Percentiles rank a stretch among this genome's conserved stretches.
phyloP scores from a whole-genome alignment of 2,329 filamentous ascomycete genomes.

The Exophiala spinifera region DNA sequence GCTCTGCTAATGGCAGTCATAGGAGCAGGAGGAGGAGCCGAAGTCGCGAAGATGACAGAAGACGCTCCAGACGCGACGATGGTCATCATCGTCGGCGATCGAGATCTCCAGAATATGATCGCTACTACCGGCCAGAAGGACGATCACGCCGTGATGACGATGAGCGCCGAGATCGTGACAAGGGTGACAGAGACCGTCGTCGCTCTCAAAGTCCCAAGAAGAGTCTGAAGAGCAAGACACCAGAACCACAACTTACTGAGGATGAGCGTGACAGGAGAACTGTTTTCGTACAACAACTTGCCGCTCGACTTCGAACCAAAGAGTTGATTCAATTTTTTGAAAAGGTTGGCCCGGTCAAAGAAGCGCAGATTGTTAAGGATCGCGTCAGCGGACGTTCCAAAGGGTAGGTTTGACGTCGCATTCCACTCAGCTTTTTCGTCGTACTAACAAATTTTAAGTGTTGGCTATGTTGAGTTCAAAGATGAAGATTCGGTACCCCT shows the following conservation, averaged over 20 bases:
- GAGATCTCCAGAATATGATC: slow-evolving; percentile 65
- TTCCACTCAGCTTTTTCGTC: background rate
- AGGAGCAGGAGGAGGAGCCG: slow-evolving; percentile 75
- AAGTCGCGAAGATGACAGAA: slow-evolving; percentile 72
- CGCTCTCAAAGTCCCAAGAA: slow-evolving; percentile 43
- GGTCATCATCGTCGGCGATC: slow-evolving; percentile 66
- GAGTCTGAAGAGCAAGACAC: slow-evolving; percentile 44
- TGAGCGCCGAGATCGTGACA: slow-evolving; percentile 47
- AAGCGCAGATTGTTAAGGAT: slow-evolving; percentile 98
- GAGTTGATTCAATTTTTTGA: slow-evolving; percentile 95
- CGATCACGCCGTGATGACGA: slow-evolving; percentile 50
- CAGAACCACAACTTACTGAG: slow-evolving; percentile 75
- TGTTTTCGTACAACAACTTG: slow-evolving; percentile 97
- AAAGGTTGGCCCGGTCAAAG: slow-evolving; percentile 88
- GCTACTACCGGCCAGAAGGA: slow-evolving; percentile 51
- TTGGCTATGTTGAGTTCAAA: slow-evolving; percentile 99
- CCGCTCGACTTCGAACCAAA: slow-evolving; percentile 84
- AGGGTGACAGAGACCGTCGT: slow-evolving; percentile 43
- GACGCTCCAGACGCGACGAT: slow-evolving; percentile 66
- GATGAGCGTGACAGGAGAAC: slow-evolving; percentile 96
- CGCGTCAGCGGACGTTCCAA: slow-evolving; percentile 95
- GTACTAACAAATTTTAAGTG: slow-evolving; percentile 58
- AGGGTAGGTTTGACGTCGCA: slow-evolving; percentile 61
- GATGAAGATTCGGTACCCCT: slow-evolving; percentile 88
- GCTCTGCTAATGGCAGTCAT: slow-evolving; percentile 65